Evolutionary conservation across 1,284 basidiomycete genomes (phyloP).

Genomic region (Grifola frondosa): DNA sequence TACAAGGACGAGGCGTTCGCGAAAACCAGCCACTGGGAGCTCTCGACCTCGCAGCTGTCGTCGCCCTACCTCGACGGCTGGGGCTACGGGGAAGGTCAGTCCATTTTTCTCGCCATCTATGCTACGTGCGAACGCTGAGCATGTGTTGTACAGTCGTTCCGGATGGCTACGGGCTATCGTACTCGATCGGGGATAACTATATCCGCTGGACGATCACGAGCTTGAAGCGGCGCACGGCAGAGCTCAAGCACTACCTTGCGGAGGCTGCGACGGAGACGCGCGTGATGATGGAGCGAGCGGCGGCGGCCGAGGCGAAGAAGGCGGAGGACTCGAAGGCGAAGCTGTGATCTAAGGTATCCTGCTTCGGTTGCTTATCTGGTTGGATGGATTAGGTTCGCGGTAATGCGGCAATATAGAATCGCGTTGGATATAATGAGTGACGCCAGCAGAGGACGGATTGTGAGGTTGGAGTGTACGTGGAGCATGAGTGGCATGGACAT

Average conservation of each 20-base stretch:
- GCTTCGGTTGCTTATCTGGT: too few species aligned
- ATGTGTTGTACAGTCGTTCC: slow-evolving; percentile 61
- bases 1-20: slow-evolving; percentile 79
- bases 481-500: too few species aligned
- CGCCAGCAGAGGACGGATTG: too few species aligned
- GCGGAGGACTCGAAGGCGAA: slow-evolving; percentile 28
- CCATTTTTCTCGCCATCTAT: slow-evolving; percentile 1
- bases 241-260: slow-evolving; percentile 70
- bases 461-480: too few species aligned
- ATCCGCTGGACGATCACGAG: slow-evolving; percentile 95
- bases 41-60: slow-evolving; percentile 89
- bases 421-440: too few species aligned
- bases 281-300: slow-evolving; percentile 72
- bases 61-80: slow-evolving; percentile 87
- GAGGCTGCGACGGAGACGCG: slow-evolving; percentile 80
- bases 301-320: slow-evolving; percentile 30
- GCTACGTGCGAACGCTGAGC: not conserved
- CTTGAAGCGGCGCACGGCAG: slow-evolving; percentile 62
- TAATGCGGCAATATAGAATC: too few species aligned
- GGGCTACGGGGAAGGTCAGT: slow-evolving; percentile 93
- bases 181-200: slow-evolving; percentile 86
- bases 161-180: slow-evolving; percentile 93
- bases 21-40: slow-evolving; percentile 84
- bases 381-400: too few species aligned
- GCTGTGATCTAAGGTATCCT: slow-evolving; percentile 28